Conservation (phyloP, 1,284 basidiomycete genomes). For the Pascua sp. region DNA sequence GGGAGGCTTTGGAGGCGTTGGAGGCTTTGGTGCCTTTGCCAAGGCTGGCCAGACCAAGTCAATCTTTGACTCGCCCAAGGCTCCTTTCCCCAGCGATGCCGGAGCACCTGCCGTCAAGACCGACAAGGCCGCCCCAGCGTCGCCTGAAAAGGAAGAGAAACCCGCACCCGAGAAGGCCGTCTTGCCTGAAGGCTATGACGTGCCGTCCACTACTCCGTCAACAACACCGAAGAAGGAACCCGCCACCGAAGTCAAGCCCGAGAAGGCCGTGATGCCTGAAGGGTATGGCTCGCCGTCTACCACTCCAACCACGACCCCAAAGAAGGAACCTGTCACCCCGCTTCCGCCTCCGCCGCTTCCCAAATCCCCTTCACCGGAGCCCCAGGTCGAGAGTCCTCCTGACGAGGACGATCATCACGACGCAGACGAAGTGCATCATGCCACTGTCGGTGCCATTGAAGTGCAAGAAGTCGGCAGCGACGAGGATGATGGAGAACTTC, state of each 20-base stretch:
- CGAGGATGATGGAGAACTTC: conserved; percentile 19
- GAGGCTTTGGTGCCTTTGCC: conserved; percentile 31
- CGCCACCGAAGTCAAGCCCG: background rate
- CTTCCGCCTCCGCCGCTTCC: too few relatives aligned
- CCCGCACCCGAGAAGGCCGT: conserved; percentile 1
- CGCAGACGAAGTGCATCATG: conserved; percentile 1
- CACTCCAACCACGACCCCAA: background rate
- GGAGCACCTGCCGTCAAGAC: background rate
- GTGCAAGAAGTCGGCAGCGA: conserved; percentile 20
- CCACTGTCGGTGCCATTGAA: conserved; percentile 19
- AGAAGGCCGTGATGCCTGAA: background rate
- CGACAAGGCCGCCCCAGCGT: background rate
- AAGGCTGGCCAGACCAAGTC: conserved; percentile 1
- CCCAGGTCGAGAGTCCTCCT: too few relatives aligned
- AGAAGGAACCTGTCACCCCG: background rate
- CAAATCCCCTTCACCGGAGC: too few relatives aligned
- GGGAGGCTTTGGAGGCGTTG: conserved; percentile 10
- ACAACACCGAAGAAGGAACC: background rate
- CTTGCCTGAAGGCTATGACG: conserved; percentile 1
- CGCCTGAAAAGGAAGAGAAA: background rate
- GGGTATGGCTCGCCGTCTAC: too few relatives aligned
- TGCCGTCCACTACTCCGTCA: background rate
- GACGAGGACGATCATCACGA: background rate
- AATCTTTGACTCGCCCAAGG: conserved; percentile 20
- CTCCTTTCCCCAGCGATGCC: too few relatives aligned